These are phyloP conservation scores for Neckera pumila DNA, from an alignment of 225 moss, liverwort and hornwort species.

Conservation along the genomic window DNA sequence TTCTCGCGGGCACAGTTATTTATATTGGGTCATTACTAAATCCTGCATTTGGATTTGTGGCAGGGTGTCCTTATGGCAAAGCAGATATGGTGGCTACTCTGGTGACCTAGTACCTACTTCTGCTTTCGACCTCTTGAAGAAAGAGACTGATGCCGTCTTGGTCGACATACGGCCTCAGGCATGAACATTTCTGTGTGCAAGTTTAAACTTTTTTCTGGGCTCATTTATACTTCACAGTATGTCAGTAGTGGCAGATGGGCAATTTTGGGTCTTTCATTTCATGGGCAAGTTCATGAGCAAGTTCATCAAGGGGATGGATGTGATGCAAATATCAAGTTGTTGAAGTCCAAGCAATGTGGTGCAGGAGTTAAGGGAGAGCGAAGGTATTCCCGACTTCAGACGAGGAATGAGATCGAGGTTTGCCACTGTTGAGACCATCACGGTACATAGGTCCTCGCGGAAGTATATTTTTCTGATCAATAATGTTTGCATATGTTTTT, in stretches of 20 bases:
- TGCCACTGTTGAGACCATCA: conserved; percentile 47
- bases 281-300: no score
- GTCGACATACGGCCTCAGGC: conserved; percentile 92
- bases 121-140: conserved; percentile 68
- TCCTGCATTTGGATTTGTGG: conserved; percentile 6
- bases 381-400: conserved; percentile 84
- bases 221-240: background rate
- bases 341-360: background rate
- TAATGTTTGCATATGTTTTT: background rate
- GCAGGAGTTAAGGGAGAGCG: conserved; percentile 63
- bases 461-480: background rate
- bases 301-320: background rate
- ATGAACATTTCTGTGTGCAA: conserved; percentile 16
- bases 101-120: conserved; percentile 67
- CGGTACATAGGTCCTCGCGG: conserved; percentile 22
- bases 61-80: conserved; percentile 59
- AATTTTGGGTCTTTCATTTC: background rate
- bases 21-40: background rate
- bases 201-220: background rate
- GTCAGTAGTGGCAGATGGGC: background rate
- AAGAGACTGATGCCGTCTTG: conserved; percentile 58
- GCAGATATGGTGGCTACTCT: conserved; percentile 87
- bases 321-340: background rate
- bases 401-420: conserved; percentile 61
- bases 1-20: background rate